Percentiles rank a stretch among this genome's conserved stretches.
These are phyloP conservation scores for Trametes sanguinea DNA, from an alignment of 768 basidiomycete genomes.

Conservation along the genomic window DNA sequence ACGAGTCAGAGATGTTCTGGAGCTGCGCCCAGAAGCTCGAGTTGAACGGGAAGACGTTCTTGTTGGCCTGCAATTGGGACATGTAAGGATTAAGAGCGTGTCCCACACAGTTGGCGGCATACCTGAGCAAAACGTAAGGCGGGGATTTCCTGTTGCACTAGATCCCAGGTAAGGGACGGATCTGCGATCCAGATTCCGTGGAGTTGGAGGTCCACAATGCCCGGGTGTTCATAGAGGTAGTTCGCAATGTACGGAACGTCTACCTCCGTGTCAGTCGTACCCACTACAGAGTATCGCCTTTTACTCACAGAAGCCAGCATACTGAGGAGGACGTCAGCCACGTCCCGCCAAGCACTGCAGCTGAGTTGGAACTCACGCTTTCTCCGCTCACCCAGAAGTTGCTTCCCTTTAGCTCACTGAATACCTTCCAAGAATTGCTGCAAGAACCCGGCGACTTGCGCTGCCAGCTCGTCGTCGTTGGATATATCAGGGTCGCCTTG, in stretches of 20 bases:
- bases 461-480: conserved; percentile 59
- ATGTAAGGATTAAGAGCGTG: not conserved
- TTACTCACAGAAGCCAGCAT: conserved; percentile 34
- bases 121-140: conserved; percentile 61
- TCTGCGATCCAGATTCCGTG: conserved; percentile 73
- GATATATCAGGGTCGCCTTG: conserved; percentile 64
- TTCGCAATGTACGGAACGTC: conserved; percentile 76
- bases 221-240: conserved; percentile 62
- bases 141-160: conserved; percentile 71
- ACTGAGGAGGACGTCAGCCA: conserved; percentile 15
- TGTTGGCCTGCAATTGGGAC: conserved; percentile 43
- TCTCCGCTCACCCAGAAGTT: conserved; percentile 72
- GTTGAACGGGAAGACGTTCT: conserved; percentile 62
- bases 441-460: conserved; percentile 53
- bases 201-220: conserved; percentile 47
- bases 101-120: conserved; percentile 22
- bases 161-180: conserved; percentile 56
- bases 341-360: too few relatives aligned
- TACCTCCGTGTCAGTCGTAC: conserved; percentile 27
- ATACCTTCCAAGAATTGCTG: conserved; percentile 74
- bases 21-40: conserved; percentile 49
- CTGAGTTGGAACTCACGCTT: conserved; percentile 50
- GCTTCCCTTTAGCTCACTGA: conserved; percentile 68
- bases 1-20: conserved; percentile 37
- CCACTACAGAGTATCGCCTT: not conserved